Evolutionary conservation across 2,329 filamentous ascomycete genomes (phyloP).

Genomic region (Arachnomyces sp.): DNA sequence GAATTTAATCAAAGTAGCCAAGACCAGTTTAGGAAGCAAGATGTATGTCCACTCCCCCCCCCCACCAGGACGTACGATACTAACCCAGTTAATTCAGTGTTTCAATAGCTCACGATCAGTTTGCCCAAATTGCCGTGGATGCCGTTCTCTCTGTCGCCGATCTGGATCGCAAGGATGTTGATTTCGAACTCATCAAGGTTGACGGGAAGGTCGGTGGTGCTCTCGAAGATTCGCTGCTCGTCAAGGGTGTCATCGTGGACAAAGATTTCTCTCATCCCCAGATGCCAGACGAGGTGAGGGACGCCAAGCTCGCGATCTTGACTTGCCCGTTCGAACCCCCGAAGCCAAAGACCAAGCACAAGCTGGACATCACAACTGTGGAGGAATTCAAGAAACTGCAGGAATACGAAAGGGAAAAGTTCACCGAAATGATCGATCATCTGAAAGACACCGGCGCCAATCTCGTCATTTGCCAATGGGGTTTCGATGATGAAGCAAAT

Average conservation of each 20-base stretch:
- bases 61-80: not conserved
- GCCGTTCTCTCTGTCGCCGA: constrained; percentile 95
- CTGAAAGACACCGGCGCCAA: constrained; percentile 97
- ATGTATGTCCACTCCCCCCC: constrained; percentile 44
- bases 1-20: constrained; percentile 89
- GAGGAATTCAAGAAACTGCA: constrained; percentile 98
- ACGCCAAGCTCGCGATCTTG: constrained; percentile 95
- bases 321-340: constrained; percentile 98
- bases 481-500: constrained; percentile 98
- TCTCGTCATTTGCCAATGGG: constrained; percentile 98
- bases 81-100: constrained; percentile 43
- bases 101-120: constrained; percentile 96
- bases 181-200: constrained; percentile 98
- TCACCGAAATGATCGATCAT: constrained; percentile 96
- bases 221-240: constrained; percentile 85
- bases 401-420: constrained; percentile 91
- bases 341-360: constrained; percentile 99
- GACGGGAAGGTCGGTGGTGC: constrained; percentile 95
- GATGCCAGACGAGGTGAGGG: constrained; percentile 90
- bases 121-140: constrained; percentile 93
- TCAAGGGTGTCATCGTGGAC: constrained; percentile 97
- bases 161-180: constrained; percentile 89
- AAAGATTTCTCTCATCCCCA: constrained; percentile 99
- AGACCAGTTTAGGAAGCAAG: constrained; percentile 94
- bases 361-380: constrained; percentile 92